A percentile compares a stretch with the other conserved stretches of the same genome.
phyloP scores from a whole-genome alignment of 345 rosid genomes.

The Lagerstroemia speciosa region DNA sequence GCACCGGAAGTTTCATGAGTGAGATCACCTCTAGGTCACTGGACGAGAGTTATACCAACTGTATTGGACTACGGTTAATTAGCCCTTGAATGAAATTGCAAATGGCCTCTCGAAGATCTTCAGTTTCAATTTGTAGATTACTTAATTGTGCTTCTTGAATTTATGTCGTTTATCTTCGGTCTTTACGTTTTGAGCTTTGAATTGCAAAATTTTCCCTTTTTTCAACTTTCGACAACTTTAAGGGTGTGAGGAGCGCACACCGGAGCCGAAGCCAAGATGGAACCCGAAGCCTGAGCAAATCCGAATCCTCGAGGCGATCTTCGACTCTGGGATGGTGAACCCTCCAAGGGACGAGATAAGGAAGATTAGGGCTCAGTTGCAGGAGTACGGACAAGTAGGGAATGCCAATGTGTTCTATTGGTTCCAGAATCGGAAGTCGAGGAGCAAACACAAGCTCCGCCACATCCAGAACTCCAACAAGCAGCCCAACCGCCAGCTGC shows the following conservation, averaged over 20 bases:
- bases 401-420: slow-evolving; percentile 97
- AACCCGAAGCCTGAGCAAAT: slow-evolving; percentile 99
- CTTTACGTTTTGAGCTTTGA: not conserved
- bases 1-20: too few relatives aligned
- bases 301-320: slow-evolving; percentile 85
- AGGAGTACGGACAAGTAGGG: slow-evolving; percentile 96
- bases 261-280: slow-evolving; percentile 99
- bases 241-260: slow-evolving; percentile 84
- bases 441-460: slow-evolving; percentile 89
- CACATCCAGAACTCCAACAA: slow-evolving; percentile 59
- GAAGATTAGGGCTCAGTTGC: slow-evolving; percentile 81
- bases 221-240: slow-evolving; percentile 13
- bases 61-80: not conserved
- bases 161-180: not conserved
- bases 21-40: too few relatives aligned
- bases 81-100: not conserved
- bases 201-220: not conserved
- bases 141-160: not conserved
- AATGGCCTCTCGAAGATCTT: not conserved
- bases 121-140: not conserved
- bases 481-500: slow-evolving; percentile 26
- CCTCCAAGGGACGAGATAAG: slow-evolving; percentile 97
- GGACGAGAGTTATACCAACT: too few relatives aligned
- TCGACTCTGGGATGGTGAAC: slow-evolving; percentile 98
- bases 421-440: slow-evolving; percentile 97